Conservation (phyloP, 176 grass and related monocot genomes). For the Bothriochloa decipiens region DNA sequence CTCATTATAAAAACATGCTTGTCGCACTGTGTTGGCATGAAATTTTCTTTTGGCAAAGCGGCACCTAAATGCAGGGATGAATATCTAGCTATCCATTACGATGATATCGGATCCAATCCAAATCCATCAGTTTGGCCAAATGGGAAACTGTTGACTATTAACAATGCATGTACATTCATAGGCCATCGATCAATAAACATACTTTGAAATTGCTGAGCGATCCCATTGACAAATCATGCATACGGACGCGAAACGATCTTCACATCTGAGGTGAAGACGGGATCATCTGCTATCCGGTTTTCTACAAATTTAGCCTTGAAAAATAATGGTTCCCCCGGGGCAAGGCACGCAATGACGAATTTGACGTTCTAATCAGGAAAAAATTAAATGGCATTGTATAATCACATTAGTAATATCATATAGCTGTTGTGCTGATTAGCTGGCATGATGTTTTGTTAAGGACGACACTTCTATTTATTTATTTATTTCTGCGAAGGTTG, state of each 20-base stretch:
- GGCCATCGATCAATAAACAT: not conserved
- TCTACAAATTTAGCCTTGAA: not conserved
- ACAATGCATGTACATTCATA: not conserved
- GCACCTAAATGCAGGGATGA: not conserved
- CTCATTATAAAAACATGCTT: not conserved
- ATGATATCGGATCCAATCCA: not conserved
- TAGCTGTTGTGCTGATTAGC: not conserved
- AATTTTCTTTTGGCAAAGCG: not conserved
- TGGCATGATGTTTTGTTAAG: slow-evolving; percentile 21
- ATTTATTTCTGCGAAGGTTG: not conserved
- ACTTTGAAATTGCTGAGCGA: not conserved
- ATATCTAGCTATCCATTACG: not conserved
- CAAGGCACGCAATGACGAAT: not conserved
- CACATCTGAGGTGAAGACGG: not conserved
- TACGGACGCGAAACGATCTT: not conserved
- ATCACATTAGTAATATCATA: not conserved
- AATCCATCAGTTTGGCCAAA: not conserved
- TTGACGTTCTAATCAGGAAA: not conserved
- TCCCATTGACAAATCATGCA: not conserved
- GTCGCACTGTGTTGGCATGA: not conserved
- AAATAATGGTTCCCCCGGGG: not conserved
- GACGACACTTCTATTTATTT: slow-evolving; percentile 30
- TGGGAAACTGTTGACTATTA: not conserved
- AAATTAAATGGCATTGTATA: not conserved
- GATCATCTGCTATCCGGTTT: not conserved